phyloP scores from a whole-genome alignment of 1,139 yeast species.

The Kodamaea anthophila region DNA sequence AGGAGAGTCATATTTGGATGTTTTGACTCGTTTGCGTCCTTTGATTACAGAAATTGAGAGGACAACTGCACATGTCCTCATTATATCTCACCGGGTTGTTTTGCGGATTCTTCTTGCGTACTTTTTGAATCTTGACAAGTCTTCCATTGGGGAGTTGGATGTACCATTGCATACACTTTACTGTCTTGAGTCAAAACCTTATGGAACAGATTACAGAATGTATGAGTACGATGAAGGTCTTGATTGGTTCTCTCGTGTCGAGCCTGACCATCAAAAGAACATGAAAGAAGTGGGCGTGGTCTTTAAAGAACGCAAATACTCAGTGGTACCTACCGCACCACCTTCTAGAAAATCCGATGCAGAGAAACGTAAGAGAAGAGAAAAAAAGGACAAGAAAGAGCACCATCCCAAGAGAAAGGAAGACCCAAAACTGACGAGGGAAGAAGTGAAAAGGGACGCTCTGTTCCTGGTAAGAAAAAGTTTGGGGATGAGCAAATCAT shows the following conservation, averaged over 20 bases:
- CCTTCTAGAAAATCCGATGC: constrained; percentile 20
- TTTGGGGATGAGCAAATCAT: constrained; percentile 7
- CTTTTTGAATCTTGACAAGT: constrained; percentile 77
- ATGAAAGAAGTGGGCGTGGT: constrained; percentile 62
- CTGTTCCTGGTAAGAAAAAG: constrained; percentile 13
- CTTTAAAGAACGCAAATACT: constrained; percentile 59
- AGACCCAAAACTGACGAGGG: not conserved
- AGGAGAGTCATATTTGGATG: constrained; percentile 95
- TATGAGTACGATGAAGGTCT: constrained; percentile 76
- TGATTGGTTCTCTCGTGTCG: constrained; percentile 75
- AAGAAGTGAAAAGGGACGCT: constrained; percentile 3
- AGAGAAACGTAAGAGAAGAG: not conserved
- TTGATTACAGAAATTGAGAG: constrained; percentile 90
- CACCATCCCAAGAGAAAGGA: constrained; percentile 1
- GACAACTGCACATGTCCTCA: constrained; percentile 77
- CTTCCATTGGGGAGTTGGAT: constrained; percentile 81
- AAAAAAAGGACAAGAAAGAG: constrained; percentile 1
- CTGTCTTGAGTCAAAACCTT: constrained; percentile 86
- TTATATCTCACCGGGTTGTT: constrained; percentile 87
- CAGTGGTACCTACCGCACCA: constrained; percentile 71
- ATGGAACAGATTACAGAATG: constrained; percentile 88
- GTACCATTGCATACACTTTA: constrained; percentile 90
- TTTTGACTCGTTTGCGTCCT: constrained; percentile 81
- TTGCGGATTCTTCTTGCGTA: constrained; percentile 83
- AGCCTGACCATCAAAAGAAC: constrained; percentile 58